Percentiles rank a stretch among this genome's conserved stretches.
Evolutionary conservation across 495 filamentous ascomycete species (phyloP).

Genomic region (Podospora pseudopauciseta): DNA sequence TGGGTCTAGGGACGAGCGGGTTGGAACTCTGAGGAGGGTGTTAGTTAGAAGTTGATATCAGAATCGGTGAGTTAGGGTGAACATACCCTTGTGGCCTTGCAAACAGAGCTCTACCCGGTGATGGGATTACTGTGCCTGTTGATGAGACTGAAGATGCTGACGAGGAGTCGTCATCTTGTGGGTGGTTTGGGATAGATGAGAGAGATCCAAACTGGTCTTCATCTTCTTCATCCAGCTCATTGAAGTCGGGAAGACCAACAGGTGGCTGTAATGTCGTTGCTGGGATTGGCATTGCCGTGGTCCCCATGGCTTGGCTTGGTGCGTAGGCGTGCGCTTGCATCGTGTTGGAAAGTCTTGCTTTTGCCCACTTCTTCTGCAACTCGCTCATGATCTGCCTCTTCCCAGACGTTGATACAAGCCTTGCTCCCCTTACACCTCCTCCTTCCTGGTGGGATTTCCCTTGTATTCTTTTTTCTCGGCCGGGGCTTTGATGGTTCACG

Average conservation of each 20-base stretch:
- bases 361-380: slow-evolving; percentile 79
- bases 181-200: slow-evolving; percentile 35
- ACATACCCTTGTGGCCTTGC: slow-evolving; percentile 61
- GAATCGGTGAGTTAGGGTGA: not conserved
- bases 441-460: not conserved
- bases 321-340: slow-evolving; percentile 12
- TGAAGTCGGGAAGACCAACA: slow-evolving; percentile 41
- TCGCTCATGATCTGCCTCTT: slow-evolving; percentile 63
- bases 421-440: not conserved
- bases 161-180: slow-evolving; percentile 70
- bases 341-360: slow-evolving; percentile 60
- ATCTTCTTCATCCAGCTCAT: slow-evolving; percentile 53
- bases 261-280: not conserved
- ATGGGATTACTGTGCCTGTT: slow-evolving; percentile 82
- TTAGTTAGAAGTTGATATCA: slow-evolving; percentile 21
- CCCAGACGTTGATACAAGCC: not conserved
- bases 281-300: slow-evolving; percentile 1
- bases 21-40: slow-evolving; percentile 29
- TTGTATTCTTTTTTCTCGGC: not conserved
- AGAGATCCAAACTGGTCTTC: slow-evolving; percentile 24
- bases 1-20: slow-evolving; percentile 43
- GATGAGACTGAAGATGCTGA: slow-evolving; percentile 75
- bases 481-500: not conserved
- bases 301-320: slow-evolving; percentile 7
- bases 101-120: slow-evolving; percentile 68